Evolutionary conservation across 2,329 filamentous ascomycete genomes (phyloP), one percentile per base, ranked within the genome.

Genomic region (Alternaria dauci): DNA sequence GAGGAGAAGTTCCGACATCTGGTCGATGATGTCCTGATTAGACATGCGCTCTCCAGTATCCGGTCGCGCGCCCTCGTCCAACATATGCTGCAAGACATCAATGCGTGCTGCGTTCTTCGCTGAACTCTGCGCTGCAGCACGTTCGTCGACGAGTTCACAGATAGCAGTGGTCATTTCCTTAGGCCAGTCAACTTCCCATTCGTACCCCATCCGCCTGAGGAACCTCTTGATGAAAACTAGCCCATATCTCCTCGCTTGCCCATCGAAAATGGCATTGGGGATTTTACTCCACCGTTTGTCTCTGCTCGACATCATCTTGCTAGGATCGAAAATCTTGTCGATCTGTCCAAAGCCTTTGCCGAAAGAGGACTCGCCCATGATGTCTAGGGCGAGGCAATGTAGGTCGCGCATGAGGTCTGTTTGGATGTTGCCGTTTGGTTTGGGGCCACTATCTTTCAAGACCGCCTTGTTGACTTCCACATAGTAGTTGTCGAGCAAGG

Each of bases 161-260:
- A 53, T 53, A n/a, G 51, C 51, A 53, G 51, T 42, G 4, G 51
- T 53, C 38, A 43, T 53, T 38, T 53, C 51, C 51, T 43, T 43
- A n/a, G 38, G 51, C 51, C 51, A 53, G n/a, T 53, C 51, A n/a
- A 53, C 38, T 18, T 53, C 38, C 38, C 51, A 53, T 26, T 53
- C 51, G 25, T 23, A 23, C 7, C 38, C 51, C 38, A 53, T 32
- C 8, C 51, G 38, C 51, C 38, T 34, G 6, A 43, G 12, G 14
- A 53, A 53, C 8, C 51, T 34, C 38, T 53, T 53, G 9, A 53
- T 16, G 30, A 53, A 53, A 26, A 53, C 51, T n/a, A 53, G 5
- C 9, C 51, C 38, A 53, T 43, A 53, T 7, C 51, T 43, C 26
- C 38, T 53, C 25, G 51, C 51, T 26, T 53, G 51, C 12, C 51